Percentiles rank a stretch among this genome's conserved stretches.
Conservation (phyloP, 1,139 yeast species). For the Taiozyma sp. region DNA sequence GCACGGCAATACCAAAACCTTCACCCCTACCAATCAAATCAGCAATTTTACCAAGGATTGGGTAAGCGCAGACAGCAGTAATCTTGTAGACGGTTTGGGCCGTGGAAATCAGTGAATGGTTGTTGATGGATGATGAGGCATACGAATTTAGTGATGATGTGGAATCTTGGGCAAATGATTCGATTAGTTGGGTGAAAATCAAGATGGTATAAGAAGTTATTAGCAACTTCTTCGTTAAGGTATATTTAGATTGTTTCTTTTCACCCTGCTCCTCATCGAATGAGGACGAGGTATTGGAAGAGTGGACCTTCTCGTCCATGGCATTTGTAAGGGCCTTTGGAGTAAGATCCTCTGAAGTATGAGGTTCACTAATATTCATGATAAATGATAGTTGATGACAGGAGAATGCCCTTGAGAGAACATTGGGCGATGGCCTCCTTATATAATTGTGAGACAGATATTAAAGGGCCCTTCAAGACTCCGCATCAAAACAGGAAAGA, state of each 20-base stretch:
- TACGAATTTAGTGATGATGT: conserved; percentile 26
- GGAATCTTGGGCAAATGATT: conserved; percentile 24
- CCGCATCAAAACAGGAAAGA: not conserved
- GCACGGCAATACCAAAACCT: conserved; percentile 30
- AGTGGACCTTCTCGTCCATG: not conserved
- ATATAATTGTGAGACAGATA: not conserved
- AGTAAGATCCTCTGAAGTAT: not conserved
- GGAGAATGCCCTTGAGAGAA: not conserved
- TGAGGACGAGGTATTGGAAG: not conserved
- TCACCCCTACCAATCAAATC: conserved; percentile 38
- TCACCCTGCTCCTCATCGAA: not conserved
- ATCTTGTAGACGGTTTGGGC: conserved; percentile 37
- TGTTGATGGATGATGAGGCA: conserved; percentile 35
- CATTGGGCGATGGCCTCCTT: not conserved
- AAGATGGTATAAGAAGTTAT: conserved; percentile 23
- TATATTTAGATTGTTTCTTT: not conserved
- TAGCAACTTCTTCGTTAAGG: conserved; percentile 17
- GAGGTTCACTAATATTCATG: not conserved
- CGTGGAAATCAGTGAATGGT: conserved; percentile 35
- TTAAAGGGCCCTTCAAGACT: not conserved
- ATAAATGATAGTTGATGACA: not conserved
- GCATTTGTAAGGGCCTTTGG: not conserved
- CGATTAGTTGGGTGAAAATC: conserved; percentile 26
- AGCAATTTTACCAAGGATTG: conserved; percentile 36
- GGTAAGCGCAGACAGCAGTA: conserved; percentile 34